Conservation (phyloP, 148 eudicot species). For the Camellia granthamiana region DNA sequence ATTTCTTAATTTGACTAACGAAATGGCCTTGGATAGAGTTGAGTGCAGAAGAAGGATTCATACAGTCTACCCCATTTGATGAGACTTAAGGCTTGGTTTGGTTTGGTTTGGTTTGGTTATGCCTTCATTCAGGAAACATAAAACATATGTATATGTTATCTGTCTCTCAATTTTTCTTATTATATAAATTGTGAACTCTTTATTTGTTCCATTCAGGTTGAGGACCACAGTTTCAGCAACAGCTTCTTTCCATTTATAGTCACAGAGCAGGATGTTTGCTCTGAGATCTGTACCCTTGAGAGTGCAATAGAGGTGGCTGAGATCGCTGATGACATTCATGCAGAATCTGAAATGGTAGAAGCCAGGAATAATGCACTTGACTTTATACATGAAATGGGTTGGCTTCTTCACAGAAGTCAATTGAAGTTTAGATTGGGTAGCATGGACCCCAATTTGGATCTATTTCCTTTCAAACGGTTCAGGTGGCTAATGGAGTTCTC, state of each 20-base stretch:
- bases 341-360: conserved; percentile 25
- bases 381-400: conserved; percentile 87
- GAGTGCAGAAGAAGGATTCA: no score
- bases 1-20: no score
- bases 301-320: conserved; percentile 39
- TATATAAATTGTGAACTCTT: neutral
- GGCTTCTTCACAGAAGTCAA: conserved; percentile 74
- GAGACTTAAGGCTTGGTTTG: no score
- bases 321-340: conserved; percentile 28
- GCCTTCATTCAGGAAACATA: neutral
- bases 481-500: conserved; percentile 75
- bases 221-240: conserved; percentile 64
- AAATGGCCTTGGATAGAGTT: no score
- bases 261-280: conserved; percentile 78
- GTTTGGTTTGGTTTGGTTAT: no score
- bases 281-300: conserved; percentile 81
- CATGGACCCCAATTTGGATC: conserved; percentile 30
- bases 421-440: conserved; percentile 33
- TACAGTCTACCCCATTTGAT: no score
- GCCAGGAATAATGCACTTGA: conserved; percentile 53
- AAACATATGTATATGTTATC: neutral
- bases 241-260: conserved; percentile 90
- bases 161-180: neutral
- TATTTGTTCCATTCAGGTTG: conserved; percentile 47
- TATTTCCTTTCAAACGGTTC: conserved; percentile 62